Conservation (phyloP, 305 asterid species). For the Euphrasia arctica region DNA sequence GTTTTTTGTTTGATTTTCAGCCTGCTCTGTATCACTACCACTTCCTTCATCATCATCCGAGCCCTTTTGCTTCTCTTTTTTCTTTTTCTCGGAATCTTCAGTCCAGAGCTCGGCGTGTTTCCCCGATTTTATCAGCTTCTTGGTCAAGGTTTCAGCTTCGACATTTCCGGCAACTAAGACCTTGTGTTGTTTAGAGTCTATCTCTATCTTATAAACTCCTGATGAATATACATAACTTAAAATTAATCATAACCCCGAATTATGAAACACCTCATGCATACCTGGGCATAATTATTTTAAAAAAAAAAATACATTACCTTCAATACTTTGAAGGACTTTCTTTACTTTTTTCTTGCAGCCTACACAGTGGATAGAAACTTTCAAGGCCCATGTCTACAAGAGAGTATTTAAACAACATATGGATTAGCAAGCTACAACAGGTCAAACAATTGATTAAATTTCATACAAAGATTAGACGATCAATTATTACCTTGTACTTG, state of each 20-base stretch:
- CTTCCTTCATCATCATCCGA: slow-evolving; percentile 2
- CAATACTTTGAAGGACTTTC: slow-evolving; percentile 55
- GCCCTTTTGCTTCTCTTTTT: slow-evolving; percentile 8
- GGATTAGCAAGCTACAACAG: slow-evolving; percentile 6
- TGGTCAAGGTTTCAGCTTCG: slow-evolving; percentile 47
- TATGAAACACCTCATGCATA: background rate
- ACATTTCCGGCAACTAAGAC: slow-evolving; percentile 51
- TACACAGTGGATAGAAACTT: slow-evolving; percentile 62
- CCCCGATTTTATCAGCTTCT: slow-evolving; percentile 51
- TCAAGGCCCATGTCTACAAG: slow-evolving; percentile 62
- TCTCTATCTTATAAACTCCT: slow-evolving; percentile 59
- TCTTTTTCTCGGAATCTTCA: slow-evolving; percentile 27
- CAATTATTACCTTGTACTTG: slow-evolving; percentile 37
- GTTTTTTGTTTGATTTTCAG: slow-evolving; percentile 27
- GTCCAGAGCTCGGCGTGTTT: slow-evolving; percentile 55
- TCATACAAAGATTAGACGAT: background rate
- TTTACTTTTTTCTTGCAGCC: slow-evolving; percentile 73
- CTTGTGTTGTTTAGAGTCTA: slow-evolving; percentile 54
- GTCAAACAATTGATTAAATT: slow-evolving; percentile 1
- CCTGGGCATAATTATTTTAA: background rate
- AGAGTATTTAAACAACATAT: background rate
- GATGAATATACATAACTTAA: slow-evolving; percentile 8
- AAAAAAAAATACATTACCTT: slow-evolving; percentile 37
- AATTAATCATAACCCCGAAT: background rate
- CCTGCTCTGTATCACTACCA: slow-evolving; percentile 12